Percentiles rank a stretch among this genome's conserved stretches.
These are phyloP conservation scores for Hyaloperonospora brassicae DNA, from an alignment of 352 stramenopile genomes.

Conservation along the genomic window DNA sequence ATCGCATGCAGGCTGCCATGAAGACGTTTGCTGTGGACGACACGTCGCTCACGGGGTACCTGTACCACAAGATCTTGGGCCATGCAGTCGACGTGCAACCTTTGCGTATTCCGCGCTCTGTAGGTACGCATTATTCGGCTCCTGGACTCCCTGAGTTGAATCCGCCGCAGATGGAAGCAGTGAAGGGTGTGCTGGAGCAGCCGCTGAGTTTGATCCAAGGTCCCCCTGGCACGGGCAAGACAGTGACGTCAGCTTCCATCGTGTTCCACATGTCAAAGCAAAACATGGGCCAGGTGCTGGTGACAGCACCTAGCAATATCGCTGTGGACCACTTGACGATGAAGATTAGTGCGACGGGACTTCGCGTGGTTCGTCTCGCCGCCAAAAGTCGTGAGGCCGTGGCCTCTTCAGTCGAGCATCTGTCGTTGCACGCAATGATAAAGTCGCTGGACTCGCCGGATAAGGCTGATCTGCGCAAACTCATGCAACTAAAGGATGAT, in stretches of 20 bases:
- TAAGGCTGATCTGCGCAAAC: constrained; percentile 87
- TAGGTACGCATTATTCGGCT: constrained; percentile 74
- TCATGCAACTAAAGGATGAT: constrained; percentile 94
- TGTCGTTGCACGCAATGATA: constrained; percentile 97
- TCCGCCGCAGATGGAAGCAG: constrained; percentile 93
- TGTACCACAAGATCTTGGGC: constrained; percentile 99
- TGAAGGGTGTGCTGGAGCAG: constrained; percentile 93
- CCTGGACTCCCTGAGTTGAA: constrained; percentile 97
- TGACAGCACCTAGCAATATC: constrained; percentile 98
- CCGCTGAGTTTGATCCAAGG: constrained; percentile 98
- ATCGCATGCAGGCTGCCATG: constrained; percentile 98
- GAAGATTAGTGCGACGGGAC: constrained; percentile 96
- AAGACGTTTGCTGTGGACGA: constrained; percentile 99
- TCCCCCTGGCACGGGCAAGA: constrained; percentile 95
- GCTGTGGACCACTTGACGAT: constrained; percentile 95
- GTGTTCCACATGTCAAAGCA: constrained; percentile 99
- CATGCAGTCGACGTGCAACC: constrained; percentile 93
- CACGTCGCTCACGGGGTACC: constrained; percentile 95
- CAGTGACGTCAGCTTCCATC: constrained; percentile 95
- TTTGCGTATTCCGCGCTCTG: constrained; percentile 67
- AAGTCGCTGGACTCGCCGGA: constrained; percentile 83
- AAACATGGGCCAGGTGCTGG: constrained; percentile 97
- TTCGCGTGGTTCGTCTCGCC: constrained; percentile 97
- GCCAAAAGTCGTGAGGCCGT: constrained; percentile 96
- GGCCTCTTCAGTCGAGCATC: constrained; percentile 92